Evolutionary conservation across 2,329 filamentous ascomycete genomes (phyloP).

Genomic region (Colletotrichum sp.): DNA sequence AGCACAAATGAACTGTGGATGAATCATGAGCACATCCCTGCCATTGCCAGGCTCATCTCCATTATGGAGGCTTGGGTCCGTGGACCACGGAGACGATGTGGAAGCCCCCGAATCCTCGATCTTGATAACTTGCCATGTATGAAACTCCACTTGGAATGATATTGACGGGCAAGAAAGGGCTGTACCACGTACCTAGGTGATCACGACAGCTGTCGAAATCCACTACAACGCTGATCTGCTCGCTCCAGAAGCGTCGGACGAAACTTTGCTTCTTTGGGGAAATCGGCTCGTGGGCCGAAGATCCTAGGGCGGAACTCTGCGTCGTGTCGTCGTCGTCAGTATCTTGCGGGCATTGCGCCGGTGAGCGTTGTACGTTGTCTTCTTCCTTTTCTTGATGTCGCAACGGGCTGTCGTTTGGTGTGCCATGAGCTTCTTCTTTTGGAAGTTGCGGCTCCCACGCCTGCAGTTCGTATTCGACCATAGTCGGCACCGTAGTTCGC

Average conservation of each 20-base stretch:
- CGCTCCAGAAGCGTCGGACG: constrained; percentile 46
- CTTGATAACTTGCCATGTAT: not conserved
- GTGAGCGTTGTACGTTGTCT: not conserved
- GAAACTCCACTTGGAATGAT: not conserved
- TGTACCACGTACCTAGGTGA: constrained; percentile 52
- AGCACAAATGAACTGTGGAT: not conserved
- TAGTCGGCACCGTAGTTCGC: not conserved
- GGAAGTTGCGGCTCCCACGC: not conserved
- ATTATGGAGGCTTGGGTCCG: not conserved
- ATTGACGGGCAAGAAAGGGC: constrained; percentile 25
- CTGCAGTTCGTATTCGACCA: not conserved
- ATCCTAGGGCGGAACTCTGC: not conserved
- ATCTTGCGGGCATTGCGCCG: not conserved
- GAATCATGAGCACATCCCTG: not conserved
- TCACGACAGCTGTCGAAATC: constrained; percentile 56
- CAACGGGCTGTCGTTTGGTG: not conserved
- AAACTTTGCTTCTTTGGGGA: not conserved
- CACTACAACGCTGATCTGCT: constrained; percentile 54
- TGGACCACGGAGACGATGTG: not conserved
- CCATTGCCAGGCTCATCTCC: constrained; percentile 7
- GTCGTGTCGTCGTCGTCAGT: not conserved
- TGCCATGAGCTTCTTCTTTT: not conserved
- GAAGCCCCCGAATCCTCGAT: not conserved
- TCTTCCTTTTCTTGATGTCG: not conserved
- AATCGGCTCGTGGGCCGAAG: constrained; percentile 1